Conservation (phyloP, 2,329 filamentous ascomycete species). For the Penicillium capsulatum region DNA sequence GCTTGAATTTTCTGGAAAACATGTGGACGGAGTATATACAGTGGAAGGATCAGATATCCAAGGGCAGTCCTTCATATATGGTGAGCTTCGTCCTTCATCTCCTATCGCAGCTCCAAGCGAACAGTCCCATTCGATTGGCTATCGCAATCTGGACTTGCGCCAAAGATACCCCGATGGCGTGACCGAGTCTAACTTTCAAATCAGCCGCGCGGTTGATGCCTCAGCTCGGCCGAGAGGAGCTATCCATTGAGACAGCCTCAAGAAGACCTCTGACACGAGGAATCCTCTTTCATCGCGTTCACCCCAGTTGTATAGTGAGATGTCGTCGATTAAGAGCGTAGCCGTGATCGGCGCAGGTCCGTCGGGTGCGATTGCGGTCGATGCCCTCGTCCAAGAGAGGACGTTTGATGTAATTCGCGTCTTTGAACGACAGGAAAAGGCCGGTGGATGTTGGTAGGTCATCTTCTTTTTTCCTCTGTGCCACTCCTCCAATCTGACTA, state of each 20-base stretch:
- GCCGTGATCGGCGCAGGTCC: slow-evolving; percentile 61
- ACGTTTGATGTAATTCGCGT: slow-evolving; percentile 57
- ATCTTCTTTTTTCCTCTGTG: neutral
- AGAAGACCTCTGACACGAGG: no score
- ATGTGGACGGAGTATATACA: no score
- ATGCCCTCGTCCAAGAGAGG: slow-evolving; percentile 58
- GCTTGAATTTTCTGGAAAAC: no score
- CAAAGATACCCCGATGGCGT: slow-evolving; percentile 19
- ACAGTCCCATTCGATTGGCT: neutral
- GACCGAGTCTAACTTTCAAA: slow-evolving; percentile 13
- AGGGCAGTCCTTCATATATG: no score
- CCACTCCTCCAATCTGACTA: slow-evolving; percentile 1
- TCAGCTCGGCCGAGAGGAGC: slow-evolving; percentile 18
- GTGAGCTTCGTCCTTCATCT: no score
- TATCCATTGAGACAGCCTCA: no score
- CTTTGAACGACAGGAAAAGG: slow-evolving; percentile 57
- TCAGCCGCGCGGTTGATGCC: neutral
- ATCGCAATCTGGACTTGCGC: slow-evolving; percentile 7
- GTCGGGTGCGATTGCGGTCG: slow-evolving; percentile 56
- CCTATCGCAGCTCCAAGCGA: neutral
- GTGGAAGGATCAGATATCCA: no score
- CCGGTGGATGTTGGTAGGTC: slow-evolving; percentile 59
- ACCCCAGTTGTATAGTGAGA: slow-evolving; percentile 2
- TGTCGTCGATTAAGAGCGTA: slow-evolving; percentile 39
- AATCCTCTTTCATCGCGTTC: no score